Evolutionary conservation across 768 basidiomycete species (phyloP), one percentile per base, ranked within the genome.

Genomic region (Kwoniella bestiolae): DNA sequence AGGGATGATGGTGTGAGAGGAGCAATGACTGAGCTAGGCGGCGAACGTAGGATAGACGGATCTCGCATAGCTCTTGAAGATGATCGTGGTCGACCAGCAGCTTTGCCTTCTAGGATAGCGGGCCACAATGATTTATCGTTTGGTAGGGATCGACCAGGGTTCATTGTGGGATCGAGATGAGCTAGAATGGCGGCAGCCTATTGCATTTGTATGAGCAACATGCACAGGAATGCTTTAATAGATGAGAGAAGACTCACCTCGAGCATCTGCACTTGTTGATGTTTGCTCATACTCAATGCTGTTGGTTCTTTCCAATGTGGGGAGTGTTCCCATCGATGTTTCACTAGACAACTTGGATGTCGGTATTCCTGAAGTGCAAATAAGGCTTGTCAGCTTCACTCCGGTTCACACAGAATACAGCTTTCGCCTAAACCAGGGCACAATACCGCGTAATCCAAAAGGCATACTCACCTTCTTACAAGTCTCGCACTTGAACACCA

Each of bases 251-350:
- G 31, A 75, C 84, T 75, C 64, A 90, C 91, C 85, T 98, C 95
- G 47, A 99, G 89, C 56, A 97, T 83, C 73, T 97, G 95, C 0
- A 99, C 95, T 72, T 98, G 94, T 76, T 97, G 94, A 79, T 97
- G 94, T 82, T 97, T 98, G 82, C 89, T 91, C 63, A 97, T 84
- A 32, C 93, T 87, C 73, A 94, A 88, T 79, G 94, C 92, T 70
- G 90, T 86, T 1, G 94, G 90, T 79, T 94, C 91, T 47, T 90
- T 89, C 95, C 95, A 98, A 75, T 96, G 93, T 21, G 91, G 91
- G 34, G 91, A 92, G 77, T 95, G 92, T 76, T 97, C 94, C 95
- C 95, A 98, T 34, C 95, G 90, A 77, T 98, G 95, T 81, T 97
- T 97, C 81, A 94, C 91, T 52, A 98, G 84, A 81, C 94, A 97